Base-by-base conservation (phyloP, 2,329 filamentous ascomycete species). In the Neofusicoccum parvum region DNA sequence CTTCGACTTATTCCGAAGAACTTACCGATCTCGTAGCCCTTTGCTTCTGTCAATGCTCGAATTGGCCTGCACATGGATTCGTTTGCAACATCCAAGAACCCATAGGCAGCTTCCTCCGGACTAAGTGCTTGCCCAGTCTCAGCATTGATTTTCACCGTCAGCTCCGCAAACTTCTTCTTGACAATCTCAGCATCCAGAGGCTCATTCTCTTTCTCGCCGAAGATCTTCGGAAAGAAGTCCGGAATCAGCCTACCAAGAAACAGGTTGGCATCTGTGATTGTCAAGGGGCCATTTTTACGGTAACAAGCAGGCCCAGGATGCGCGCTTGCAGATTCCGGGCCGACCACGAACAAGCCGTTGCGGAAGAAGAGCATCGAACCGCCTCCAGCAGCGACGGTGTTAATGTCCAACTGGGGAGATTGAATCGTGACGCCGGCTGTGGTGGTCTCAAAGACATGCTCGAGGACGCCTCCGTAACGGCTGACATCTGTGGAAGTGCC, bases 371-470 rank as follows among this genome's bases (percentile, higher is more conserved):
- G 83, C 39, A 90, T 84, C 0, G 91, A 94, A 5, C 92, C 92
- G 68, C 94, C 94, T 56, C 94, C 94, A 2, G 94, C 94, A 6
- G 94, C 94, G 0, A 97, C 94, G 10, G 94, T 97, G 77, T 97
- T 97, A 80, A 97, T 97, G 73, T 97, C 93, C 0, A 97, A 84
- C 73, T 97, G 93, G 0, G 94, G 94, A 0, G 91, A 94, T 72
- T 97, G 93, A 37, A 97, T 95, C 0, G 93, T 94, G 0, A 97
- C 91, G 17, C 94, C 94, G 0, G 94, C 94, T 0, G 92, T 96
- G 0, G 92, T 96, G 0, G 93, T 96, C 78, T 96, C 94, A 70
- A 97, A 97, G 0, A 96, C 92, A 72, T 97, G 94, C 72, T 97
- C 94, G 72, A 96, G 94, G 64, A 91, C 85, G 15, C 94, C 94